Evolutionary conservation across 139 green algal genomes (phyloP), one percentile per base, ranked within the genome.

Genomic region (Asterochloris sp.): DNA sequence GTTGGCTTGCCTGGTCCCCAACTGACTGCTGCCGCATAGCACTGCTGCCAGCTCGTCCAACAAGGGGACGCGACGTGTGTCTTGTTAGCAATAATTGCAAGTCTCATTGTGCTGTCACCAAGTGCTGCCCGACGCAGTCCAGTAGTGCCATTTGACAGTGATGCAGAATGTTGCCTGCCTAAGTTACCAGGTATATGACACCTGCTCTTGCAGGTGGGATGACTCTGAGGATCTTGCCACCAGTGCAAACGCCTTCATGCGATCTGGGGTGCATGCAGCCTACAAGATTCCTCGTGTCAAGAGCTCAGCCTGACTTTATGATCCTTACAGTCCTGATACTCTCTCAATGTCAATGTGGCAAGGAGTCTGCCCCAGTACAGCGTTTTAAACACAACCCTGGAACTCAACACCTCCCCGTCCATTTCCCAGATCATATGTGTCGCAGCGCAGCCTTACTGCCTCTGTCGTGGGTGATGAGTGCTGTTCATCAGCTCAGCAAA

Each of bases 181-280:
- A 47, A 79, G 17, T 16, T 12, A 1, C 6, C 47, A 24, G 13
- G 60, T 19, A 13, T 68, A 16, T 73, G n/a, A n/a, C 11, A 47
- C 28, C 62, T 62, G 69, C 15, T 73, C 69, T 63, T 63, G 62
- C 83, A 86, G 83, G 73, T 87, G 86, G 86, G 84, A 85, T 13
- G 86, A 89, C 80, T 82, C 80, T 38, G 77, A 82, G 11, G 83
- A 89, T 71, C 75, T 89, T 16, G 83, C 86, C 15, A 21, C 69
- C 11, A 81, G 80, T 61, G 76, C 86, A 8, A 79, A 63, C 26
- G n/a, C 61, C 23, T 89, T 83, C 80, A 89, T 89, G 62, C 68
- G 62, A 26, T 73, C 77, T n/a, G 77, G 77, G 12, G 19, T 81
- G 27, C 76, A 80, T 13, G 76, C 76, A 26, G 76, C 76, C 12